Percentiles rank a stretch among this genome's conserved stretches.
Conservation (phyloP, 208 protist species). For the Crithidia brevicula region DNA sequence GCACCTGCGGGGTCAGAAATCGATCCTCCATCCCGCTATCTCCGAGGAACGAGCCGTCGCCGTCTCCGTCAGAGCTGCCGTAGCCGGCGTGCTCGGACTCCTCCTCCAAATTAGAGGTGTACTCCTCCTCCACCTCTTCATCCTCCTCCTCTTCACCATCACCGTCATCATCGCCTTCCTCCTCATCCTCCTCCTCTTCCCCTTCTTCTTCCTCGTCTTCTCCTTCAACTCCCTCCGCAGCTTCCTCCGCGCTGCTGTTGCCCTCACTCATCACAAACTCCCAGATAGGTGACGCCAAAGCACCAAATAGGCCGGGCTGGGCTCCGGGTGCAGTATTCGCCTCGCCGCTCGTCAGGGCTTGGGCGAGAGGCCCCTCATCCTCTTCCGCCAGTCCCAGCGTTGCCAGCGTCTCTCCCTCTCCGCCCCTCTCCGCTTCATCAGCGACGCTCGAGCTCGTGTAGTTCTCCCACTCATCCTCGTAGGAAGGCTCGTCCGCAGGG, state of each 20-base stretch:
- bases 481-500: background rate
- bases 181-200: slow-evolving; percentile 15
- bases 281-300: too few relatives aligned
- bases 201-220: slow-evolving; percentile 17
- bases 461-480: slow-evolving; percentile 22
- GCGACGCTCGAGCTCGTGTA: slow-evolving; percentile 31
- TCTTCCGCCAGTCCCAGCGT: background rate
- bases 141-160: slow-evolving; percentile 19
- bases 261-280: background rate
- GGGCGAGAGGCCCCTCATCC: too few relatives aligned
- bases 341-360: too few relatives aligned
- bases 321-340: too few relatives aligned
- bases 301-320: too few relatives aligned
- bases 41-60: slow-evolving; percentile 12
- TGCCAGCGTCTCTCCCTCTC: slow-evolving; percentile 1
- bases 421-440: background rate
- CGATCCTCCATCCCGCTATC: slow-evolving; percentile 5
- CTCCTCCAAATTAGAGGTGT: too few relatives aligned
- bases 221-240: slow-evolving; percentile 3
- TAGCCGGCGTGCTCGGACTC: slow-evolving; percentile 5
- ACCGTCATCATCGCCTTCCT: slow-evolving; percentile 15
- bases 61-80: background rate
- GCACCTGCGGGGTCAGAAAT: slow-evolving; percentile 7
- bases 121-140: slow-evolving; percentile 4
- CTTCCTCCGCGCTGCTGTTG: background rate